A percentile compares a stretch with the other conserved stretches of the same genome.
Evolutionary conservation across 345 rosid genomes (phyloP).

Genomic region (Aquilaria sinensis): DNA sequence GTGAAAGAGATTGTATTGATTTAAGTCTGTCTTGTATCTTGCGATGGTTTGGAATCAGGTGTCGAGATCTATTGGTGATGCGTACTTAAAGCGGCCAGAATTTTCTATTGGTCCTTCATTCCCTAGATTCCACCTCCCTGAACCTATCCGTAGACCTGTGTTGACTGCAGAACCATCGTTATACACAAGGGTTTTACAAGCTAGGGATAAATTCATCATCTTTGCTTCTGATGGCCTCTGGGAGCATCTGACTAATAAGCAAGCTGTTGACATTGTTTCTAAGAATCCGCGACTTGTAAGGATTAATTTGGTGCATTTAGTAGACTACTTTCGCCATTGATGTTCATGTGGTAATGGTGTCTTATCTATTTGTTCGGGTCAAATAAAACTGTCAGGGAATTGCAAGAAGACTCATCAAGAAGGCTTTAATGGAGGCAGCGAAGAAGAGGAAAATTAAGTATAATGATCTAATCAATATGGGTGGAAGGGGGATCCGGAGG

Average conservation of each 20-base stretch:
- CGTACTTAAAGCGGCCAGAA: conserved; percentile 87
- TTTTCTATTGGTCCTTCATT: conserved; percentile 80
- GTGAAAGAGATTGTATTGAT: no score
- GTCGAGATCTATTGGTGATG: conserved; percentile 93
- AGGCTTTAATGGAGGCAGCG: conserved; percentile 67
- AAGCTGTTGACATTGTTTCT: conserved; percentile 73
- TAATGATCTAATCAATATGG: conserved; percentile 52
- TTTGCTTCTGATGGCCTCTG: conserved; percentile 98
- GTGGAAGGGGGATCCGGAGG: conserved; percentile 58
- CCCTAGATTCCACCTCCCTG: conserved; percentile 79
- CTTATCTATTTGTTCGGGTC: neutral
- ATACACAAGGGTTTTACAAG: conserved; percentile 47
- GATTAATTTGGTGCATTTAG: neutral
- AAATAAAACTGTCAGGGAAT: conserved; percentile 47
- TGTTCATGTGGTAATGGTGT: conserved; percentile 1
- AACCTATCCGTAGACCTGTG: conserved; percentile 68
- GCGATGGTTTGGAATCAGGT: conserved; percentile 38
- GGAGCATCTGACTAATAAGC: conserved; percentile 81
- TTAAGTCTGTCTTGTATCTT: neutral
- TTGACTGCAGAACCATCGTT: conserved; percentile 75
- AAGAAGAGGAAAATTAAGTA: conserved; percentile 64
- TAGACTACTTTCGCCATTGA: neutral
- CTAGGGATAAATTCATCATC: conserved; percentile 75
- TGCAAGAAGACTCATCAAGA: conserved; percentile 63
- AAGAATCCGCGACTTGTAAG: conserved; percentile 69